phyloP scores from a whole-genome alignment of 805 yeast genomes.

The Maudiozyma saulgeensis region DNA sequence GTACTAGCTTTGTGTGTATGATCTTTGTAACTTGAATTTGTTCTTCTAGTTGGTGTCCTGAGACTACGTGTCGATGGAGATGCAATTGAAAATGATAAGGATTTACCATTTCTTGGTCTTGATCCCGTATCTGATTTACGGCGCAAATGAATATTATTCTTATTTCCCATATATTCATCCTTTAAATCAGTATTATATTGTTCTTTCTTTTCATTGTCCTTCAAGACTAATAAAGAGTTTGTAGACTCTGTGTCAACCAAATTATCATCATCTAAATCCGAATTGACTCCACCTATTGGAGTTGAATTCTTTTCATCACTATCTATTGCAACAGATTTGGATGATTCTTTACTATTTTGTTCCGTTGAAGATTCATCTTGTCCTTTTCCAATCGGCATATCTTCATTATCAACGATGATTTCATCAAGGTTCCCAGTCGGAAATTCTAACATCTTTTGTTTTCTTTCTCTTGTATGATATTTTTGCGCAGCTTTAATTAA shows the following conservation, averaged over 20 bases:
- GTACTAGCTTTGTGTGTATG: constrained; percentile 14
- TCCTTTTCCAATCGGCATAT: not conserved
- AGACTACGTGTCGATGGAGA: constrained; percentile 15
- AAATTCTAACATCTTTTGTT: constrained; percentile 1
- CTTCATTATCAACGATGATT: not conserved
- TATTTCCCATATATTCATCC: constrained; percentile 1
- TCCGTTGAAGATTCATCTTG: not conserved
- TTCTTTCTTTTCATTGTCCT: constrained; percentile 6
- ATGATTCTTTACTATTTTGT: not conserved
- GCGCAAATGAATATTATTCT: constrained; percentile 1
- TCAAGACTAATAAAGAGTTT: constrained; percentile 15
- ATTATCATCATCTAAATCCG: constrained; percentile 20
- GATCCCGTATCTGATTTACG: constrained; percentile 20
- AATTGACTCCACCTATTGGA: not conserved
- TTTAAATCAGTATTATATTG: constrained; percentile 2
- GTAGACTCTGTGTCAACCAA: constrained; percentile 21
- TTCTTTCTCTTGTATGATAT: constrained; percentile 1
- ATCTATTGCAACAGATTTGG: not conserved
- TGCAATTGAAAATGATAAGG: constrained; percentile 15
- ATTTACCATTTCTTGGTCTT: constrained; percentile 11
- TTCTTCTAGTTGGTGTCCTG: not conserved
- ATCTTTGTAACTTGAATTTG: constrained; percentile 7
- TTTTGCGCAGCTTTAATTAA: constrained; percentile 11
- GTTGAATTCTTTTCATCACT: not conserved
- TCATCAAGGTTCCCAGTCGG: not conserved